phyloP scores from a whole-genome alignment of 129 eudicot genomes.

The Helichrysum umbraculigerum region DNA sequence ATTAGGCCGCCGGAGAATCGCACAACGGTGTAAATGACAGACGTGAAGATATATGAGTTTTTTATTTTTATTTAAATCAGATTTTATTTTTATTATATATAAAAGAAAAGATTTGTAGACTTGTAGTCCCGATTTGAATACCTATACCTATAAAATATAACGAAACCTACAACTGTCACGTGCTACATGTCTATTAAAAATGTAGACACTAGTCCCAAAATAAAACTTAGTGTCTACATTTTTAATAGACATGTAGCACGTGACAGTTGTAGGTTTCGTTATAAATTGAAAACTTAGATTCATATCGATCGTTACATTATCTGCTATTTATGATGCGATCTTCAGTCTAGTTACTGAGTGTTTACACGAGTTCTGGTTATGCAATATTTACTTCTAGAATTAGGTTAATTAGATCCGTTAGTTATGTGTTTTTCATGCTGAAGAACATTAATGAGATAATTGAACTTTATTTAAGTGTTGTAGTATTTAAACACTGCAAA shows the following conservation, averaged over 20 bases:
- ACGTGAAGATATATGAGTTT: too few relatives aligned
- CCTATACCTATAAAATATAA: not conserved
- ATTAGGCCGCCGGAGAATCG: slow-evolving; percentile 34
- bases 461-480: not conserved
- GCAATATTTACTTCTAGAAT: slow-evolving; percentile 1
- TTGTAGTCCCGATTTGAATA: slow-evolving; percentile 15
- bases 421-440: not conserved
- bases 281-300: slow-evolving; percentile 13
- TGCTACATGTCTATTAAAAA: too few relatives aligned
- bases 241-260: not conserved
- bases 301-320: slow-evolving; percentile 4
- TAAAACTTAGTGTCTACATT: not conserved
- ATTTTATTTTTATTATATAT: not conserved
- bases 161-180: slow-evolving; percentile 16
- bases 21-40: slow-evolving; percentile 25
- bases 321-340: slow-evolving; percentile 10
- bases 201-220: not conserved
- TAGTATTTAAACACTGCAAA: slow-evolving; percentile 9
- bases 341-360: slow-evolving; percentile 5
- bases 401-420: slow-evolving; percentile 15
- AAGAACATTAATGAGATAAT: not conserved
- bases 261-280: slow-evolving; percentile 22
- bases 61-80: not conserved
- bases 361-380: not conserved
- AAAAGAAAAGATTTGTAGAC: too few relatives aligned